A percentile compares a stretch with the other conserved stretches of the same genome.
Evolutionary conservation across 176 grass and related monocot species (phyloP).

Genomic region (Musa itinerans): DNA sequence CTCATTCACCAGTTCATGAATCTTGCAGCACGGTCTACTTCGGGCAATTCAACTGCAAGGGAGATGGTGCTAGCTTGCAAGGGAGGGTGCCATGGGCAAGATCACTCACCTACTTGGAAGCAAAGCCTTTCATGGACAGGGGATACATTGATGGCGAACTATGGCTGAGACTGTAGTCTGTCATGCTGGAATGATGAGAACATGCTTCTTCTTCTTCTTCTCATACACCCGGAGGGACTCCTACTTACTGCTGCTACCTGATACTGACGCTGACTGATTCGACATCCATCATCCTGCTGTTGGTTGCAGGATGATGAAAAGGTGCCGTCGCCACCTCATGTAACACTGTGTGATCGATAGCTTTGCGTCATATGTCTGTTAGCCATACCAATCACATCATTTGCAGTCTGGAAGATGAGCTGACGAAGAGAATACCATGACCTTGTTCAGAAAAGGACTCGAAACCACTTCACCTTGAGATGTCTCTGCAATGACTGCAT

Average conservation of each 20-base stretch:
- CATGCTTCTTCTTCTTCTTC: no score
- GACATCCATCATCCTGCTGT: no score
- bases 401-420: neutral
- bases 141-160: conserved; percentile 66
- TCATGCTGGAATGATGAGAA: no score
- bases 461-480: no score
- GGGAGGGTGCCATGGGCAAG: conserved; percentile 64
- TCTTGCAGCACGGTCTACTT: conserved; percentile 56
- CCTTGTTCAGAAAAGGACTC: neutral
- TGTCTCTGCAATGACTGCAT: no score
- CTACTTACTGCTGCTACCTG: no score
- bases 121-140: conserved; percentile 53
- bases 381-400: neutral
- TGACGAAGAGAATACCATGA: neutral
- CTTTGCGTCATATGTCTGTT: neutral
- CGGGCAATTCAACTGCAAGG: conserved; percentile 69
- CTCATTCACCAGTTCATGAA: neutral
- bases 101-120: conserved; percentile 63
- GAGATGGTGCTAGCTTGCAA: conserved; percentile 48
- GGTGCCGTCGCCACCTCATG: no score
- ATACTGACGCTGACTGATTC: no score
- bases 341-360: neutral
- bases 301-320: no score
- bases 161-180: conserved; percentile 64
- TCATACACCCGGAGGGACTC: no score